A percentile compares a stretch with the other conserved stretches of the same genome.
Evolutionary conservation across 208 protist genomes (phyloP).

Genomic region (Acanthamoeba castellanii): DNA sequence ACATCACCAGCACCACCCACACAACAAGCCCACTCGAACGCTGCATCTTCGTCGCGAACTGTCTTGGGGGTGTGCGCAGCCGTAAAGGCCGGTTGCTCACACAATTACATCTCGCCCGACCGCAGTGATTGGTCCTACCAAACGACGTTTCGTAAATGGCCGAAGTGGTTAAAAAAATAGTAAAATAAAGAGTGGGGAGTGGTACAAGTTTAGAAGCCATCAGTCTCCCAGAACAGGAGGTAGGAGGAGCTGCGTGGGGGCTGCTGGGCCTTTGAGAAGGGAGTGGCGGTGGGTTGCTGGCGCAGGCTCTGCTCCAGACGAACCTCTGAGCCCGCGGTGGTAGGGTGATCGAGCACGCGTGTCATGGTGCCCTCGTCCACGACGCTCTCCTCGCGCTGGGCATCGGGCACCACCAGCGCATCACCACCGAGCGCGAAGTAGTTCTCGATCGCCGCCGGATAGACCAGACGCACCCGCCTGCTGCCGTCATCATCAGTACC

Average conservation of each 20-base stretch:
- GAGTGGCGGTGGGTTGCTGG: not conserved
- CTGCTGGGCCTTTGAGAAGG: not conserved
- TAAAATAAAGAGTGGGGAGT: too few species aligned
- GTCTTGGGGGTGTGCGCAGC: too few species aligned
- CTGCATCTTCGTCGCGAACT: too few species aligned
- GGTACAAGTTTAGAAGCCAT: not conserved
- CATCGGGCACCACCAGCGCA: not conserved
- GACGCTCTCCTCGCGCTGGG: not conserved
- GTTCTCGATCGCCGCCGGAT: not conserved
- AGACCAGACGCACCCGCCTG: not conserved
- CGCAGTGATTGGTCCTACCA: too few species aligned
- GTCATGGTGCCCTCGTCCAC: not conserved
- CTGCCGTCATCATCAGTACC: not conserved
- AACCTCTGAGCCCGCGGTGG: not conserved
- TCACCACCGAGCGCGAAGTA: not conserved
- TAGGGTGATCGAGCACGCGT: not conserved
- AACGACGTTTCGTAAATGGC: too few species aligned
- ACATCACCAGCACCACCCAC: too few species aligned
- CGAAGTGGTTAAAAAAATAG: not conserved
- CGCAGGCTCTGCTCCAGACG: not conserved
- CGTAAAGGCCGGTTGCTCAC: too few species aligned
- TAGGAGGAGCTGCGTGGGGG: not conserved
- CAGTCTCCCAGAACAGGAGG: constrained; percentile 34
- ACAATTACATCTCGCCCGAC: too few species aligned
- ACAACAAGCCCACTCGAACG: too few species aligned